Conservation (phyloP, 2,329 filamentous ascomycete genomes). For the Clarireedia sp. region DNA sequence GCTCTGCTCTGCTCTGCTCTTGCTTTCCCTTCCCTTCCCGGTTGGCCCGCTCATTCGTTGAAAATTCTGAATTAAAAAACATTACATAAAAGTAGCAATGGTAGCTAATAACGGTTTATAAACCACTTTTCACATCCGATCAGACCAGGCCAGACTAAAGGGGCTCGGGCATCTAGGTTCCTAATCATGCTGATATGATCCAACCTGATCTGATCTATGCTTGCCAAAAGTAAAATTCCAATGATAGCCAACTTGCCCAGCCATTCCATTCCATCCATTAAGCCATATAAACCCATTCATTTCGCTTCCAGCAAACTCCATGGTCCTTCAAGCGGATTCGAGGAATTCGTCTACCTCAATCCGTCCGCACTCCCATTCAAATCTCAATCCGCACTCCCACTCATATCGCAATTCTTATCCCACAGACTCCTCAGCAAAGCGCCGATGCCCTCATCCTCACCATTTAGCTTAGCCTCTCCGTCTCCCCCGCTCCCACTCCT, state of each 20-base stretch:
- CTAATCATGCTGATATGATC: too few relatives aligned
- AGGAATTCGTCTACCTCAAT: slow-evolving; percentile 11
- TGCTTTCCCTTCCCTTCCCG: too few relatives aligned
- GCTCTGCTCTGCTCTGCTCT: too few relatives aligned
- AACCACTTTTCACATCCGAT: too few relatives aligned
- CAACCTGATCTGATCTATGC: too few relatives aligned
- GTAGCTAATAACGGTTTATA: too few relatives aligned
- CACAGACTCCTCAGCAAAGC: slow-evolving; percentile 50
- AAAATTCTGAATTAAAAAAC: too few relatives aligned
- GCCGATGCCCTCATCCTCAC: slow-evolving; percentile 32
- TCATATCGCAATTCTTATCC: slow-evolving; percentile 53
- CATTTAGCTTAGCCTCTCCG: slow-evolving; percentile 6
- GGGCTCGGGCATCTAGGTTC: too few relatives aligned
- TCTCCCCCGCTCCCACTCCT: slow-evolving; percentile 20
- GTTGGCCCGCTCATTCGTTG: too few relatives aligned
- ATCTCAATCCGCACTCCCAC: slow-evolving; percentile 42
- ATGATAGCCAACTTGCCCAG: not conserved
- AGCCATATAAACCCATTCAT: not conserved
- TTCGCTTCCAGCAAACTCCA: not conserved
- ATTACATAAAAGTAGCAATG: too few relatives aligned
- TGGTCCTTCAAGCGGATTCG: not conserved
- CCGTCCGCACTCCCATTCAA: slow-evolving; percentile 44
- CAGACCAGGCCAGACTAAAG: too few relatives aligned
- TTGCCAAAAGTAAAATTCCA: too few relatives aligned
- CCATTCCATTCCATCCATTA: not conserved